Percentiles rank a stretch among this genome's conserved stretches.
These are phyloP conservation scores for Heliamphora pulchella DNA, from an alignment of 179 eudicot genomes.

Conservation along the genomic window DNA sequence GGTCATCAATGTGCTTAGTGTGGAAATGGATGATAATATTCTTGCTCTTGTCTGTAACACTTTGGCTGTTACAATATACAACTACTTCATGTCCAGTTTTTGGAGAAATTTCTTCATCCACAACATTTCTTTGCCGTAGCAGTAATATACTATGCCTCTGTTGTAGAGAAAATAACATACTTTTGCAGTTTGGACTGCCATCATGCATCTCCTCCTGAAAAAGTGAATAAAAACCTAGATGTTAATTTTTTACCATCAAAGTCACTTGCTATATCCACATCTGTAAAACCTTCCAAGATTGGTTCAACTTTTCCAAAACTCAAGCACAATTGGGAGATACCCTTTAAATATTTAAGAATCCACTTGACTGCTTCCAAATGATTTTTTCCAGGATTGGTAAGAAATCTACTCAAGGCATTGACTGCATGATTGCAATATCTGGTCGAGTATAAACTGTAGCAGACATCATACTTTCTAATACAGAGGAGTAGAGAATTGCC, in stretches of 20 bases:
- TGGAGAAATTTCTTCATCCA: no score
- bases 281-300: neutral
- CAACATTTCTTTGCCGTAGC: no score
- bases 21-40: no score
- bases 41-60: no score
- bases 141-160: no score
- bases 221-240: neutral
- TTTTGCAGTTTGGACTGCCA: neutral
- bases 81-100: no score
- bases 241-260: neutral
- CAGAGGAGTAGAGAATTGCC: neutral
- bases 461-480: neutral
- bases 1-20: no score
- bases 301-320: neutral
- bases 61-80: no score
- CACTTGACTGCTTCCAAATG: neutral
- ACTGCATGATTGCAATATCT: neutral
- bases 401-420: neutral
- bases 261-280: neutral
- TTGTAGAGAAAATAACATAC: no score
- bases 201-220: neutral
- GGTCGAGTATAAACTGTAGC: neutral
- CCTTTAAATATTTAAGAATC: neutral
- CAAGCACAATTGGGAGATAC: neutral
- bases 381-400: slow-evolving; percentile 5